Conservation (phyloP, 306 rosid genomes). For the Vigna radiata region DNA sequence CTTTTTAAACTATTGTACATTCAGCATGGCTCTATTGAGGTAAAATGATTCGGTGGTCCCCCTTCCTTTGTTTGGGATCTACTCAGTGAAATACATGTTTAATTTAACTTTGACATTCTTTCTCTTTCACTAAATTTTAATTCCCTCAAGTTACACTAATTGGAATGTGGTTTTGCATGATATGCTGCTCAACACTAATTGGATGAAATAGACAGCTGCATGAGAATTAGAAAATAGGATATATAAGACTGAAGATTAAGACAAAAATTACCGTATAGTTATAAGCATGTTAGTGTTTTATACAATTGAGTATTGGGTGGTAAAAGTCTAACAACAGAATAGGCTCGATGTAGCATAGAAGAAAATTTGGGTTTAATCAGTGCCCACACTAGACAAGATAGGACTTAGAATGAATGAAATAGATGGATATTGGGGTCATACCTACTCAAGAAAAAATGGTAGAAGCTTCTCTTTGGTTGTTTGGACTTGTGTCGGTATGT, state of each 20-base stretch:
- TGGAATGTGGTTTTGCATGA: conserved; percentile 15
- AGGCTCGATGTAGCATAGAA: not conserved
- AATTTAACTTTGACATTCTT: not conserved
- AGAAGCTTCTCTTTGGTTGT: not conserved
- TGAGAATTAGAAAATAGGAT: conserved; percentile 31
- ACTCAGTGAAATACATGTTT: conserved; percentile 9
- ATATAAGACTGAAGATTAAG: not conserved
- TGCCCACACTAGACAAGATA: not conserved
- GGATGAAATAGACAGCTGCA: conserved; percentile 5
- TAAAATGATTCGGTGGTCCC: not conserved
- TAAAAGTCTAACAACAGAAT: not conserved
- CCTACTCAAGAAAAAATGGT: not conserved
- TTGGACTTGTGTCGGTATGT: not conserved
- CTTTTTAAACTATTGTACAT: not conserved
- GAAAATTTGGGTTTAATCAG: not conserved
- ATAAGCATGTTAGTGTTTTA: not conserved
- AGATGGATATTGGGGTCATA: not conserved
- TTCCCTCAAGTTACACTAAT: not conserved
- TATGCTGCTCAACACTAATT: conserved; percentile 18
- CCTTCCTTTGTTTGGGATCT: not conserved
- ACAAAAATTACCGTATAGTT: too few species aligned
- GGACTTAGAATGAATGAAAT: not conserved
- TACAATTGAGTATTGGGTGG: not conserved
- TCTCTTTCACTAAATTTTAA: conserved; percentile 20
- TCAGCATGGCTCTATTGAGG: conserved; percentile 12